A percentile compares a stretch with the other conserved stretches of the same genome.
These are phyloP conservation scores for Kockiozyma suomiensis DNA, from an alignment of 805 yeast genomes.

Conservation along the genomic window DNA sequence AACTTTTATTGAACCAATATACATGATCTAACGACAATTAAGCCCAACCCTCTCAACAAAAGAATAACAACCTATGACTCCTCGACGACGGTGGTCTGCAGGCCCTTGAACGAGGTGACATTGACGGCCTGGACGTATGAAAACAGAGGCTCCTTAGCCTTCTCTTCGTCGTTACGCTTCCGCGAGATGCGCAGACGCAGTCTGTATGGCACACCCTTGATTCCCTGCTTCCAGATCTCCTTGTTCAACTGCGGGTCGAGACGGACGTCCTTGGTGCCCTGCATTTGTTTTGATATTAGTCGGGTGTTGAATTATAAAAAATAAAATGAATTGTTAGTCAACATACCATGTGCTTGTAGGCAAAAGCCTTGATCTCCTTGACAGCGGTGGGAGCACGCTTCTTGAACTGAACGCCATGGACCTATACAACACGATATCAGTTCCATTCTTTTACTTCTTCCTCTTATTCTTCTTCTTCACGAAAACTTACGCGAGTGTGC, in stretches of 20 bases:
- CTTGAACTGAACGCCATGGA: slow-evolving; percentile 98
- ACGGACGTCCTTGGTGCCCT: slow-evolving; percentile 97
- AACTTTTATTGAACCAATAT: slow-evolving; percentile 13
- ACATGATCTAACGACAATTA: slow-evolving; percentile 7
- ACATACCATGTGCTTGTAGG: slow-evolving; percentile 84
- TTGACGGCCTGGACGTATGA: slow-evolving; percentile 97
- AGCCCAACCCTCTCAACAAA: neutral
- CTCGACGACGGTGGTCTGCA: slow-evolving; percentile 95
- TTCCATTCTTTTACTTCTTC: neutral
- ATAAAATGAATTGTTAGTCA: too few species aligned
- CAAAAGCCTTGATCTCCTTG: slow-evolving; percentile 98
- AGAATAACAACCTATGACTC: slow-evolving; percentile 39
- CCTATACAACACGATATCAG: slow-evolving; percentile 47
- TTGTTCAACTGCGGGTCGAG: slow-evolving; percentile 98
- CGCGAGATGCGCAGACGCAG: slow-evolving; percentile 98
- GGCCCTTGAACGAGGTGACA: slow-evolving; percentile 95
- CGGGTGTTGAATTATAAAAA: too few species aligned
- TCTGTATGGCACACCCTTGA: slow-evolving; percentile 98
- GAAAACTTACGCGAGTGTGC: slow-evolving; percentile 91
- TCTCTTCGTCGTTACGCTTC: slow-evolving; percentile 99
- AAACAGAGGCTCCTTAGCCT: slow-evolving; percentile 96
- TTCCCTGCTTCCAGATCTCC: slow-evolving; percentile 99
- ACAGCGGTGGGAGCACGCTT: slow-evolving; percentile 99
- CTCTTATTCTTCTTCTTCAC: neutral
- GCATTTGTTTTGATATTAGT: neutral